Percentiles rank a stretch among this genome's conserved stretches.
Conservation (phyloP, 495 filamentous ascomycete species). For the Penicillium riverlandense region DNA sequence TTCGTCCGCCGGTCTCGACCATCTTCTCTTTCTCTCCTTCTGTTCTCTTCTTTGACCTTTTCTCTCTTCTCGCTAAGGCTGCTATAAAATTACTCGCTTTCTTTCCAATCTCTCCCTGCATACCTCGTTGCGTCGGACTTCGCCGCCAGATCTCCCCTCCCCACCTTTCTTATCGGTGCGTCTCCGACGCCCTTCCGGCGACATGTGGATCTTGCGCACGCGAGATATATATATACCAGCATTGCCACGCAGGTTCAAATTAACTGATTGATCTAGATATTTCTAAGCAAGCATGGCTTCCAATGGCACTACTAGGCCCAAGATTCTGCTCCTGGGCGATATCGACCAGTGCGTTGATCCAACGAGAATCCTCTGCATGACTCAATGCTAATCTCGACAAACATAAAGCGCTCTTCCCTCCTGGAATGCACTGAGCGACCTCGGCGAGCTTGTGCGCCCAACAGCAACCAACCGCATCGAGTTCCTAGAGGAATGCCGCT, state of each 20-base stretch:
- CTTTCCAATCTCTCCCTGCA: no score
- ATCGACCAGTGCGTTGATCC: conserved; percentile 44
- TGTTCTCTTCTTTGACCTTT: conserved; percentile 5
- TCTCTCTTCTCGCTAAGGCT: not conserved
- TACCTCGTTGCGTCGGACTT: not conserved
- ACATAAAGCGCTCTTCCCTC: conserved; percentile 32
- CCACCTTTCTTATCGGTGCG: conserved; percentile 1
- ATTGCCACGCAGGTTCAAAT: not conserved
- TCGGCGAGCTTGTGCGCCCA: conserved; percentile 43
- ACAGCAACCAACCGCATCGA: conserved; percentile 49
- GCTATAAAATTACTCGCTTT: not conserved
- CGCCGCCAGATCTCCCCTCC: not conserved
- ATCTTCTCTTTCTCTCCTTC: conserved; percentile 9
- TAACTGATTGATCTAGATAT: not conserved
- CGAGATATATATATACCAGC: not conserved
- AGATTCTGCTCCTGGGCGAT: conserved; percentile 49
- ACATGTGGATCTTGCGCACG: not conserved
- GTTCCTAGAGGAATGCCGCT: conserved; percentile 67
- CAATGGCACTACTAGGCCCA: conserved; percentile 24
- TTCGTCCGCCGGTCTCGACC: not conserved
- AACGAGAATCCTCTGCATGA: not conserved
- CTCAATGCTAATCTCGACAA: not conserved
- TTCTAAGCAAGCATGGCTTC: conserved; percentile 9
- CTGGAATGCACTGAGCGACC: conserved; percentile 42
- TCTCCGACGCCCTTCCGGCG: no score